Evolutionary conservation across 768 basidiomycete species (phyloP), one percentile per base, ranked within the genome.

Genomic region (Hemileccinum rubropunctum): DNA sequence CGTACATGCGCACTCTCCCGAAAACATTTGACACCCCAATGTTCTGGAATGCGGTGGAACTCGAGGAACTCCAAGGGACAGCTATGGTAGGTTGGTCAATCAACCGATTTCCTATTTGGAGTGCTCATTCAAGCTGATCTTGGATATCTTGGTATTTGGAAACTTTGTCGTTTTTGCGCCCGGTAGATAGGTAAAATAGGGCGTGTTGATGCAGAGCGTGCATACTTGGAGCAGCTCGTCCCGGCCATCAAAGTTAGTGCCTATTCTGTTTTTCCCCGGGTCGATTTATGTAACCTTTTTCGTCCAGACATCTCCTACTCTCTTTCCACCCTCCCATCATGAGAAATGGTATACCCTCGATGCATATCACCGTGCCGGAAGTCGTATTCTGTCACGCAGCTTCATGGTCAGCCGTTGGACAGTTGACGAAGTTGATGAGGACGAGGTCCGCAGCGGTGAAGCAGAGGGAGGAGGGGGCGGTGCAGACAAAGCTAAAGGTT

Each of bases 311-410:
- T 81, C 84, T 32, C 76, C 80, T 12, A 82, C 86, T 52, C 66
- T 95, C n/a, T 98, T 98, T 60, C 76, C 75, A 10, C 69, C 73
- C 3, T 70, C 72, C 12, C 68, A 75, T 20, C 62, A 76, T 39
- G 53, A 60, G 4, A 61, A 57, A 17, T 70, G 77, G 61, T 97
- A 88, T 67, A 81, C 85, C 0, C 66, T 94, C 13, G 78, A 83
- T 37, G 73, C 77, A 17, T 98, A 88, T 61, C 97, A 98, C 66
- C 68, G 88, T 28, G 91, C 90, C 75, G 97, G 97, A 8, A 94
- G 90, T 54, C 79, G 90, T 21, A 91, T 99, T 51, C 77, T 98
- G 6, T 97, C 94, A 5, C 79, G 97, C 36, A 94, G 93, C 60
- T 99, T 99, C 69, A 82, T 81, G 27, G 83, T 99, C 27, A 84